phyloP scores from a whole-genome alignment of 345 rosid species.

The Hevea brasiliensis region DNA sequence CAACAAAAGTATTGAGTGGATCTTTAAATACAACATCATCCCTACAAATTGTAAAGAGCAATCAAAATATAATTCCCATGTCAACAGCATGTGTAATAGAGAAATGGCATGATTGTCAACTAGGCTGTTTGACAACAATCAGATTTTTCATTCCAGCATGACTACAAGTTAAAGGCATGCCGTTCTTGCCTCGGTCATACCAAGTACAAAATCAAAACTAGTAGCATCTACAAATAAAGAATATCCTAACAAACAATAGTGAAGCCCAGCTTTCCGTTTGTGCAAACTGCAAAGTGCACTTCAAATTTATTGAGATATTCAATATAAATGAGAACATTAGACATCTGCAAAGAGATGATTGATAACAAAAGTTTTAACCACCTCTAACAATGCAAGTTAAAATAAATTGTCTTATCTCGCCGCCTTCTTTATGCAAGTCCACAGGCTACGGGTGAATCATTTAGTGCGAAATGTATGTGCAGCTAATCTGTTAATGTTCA shows the following conservation, averaged over 20 bases:
- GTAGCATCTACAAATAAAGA: background rate
- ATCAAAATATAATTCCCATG: background rate
- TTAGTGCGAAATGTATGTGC: background rate
- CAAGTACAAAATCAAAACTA: no score
- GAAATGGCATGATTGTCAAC: background rate
- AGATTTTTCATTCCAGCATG: background rate
- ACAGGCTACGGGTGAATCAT: no score
- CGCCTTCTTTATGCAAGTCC: no score
- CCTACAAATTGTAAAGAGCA: constrained; percentile 32
- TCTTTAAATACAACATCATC: constrained; percentile 83
- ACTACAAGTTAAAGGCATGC: background rate
- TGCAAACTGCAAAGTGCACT: background rate
- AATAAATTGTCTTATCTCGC: background rate
- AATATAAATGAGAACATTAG: no score
- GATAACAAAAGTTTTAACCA: background rate
- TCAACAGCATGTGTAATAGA: background rate
- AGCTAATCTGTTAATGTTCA: background rate
- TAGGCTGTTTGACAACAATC: background rate
- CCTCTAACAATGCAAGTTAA: background rate
- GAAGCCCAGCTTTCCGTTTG: background rate
- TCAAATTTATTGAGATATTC: background rate
- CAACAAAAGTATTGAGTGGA: constrained; percentile 66
- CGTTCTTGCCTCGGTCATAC: no score
- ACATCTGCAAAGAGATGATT: background rate
- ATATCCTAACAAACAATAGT: background rate